Evolutionary conservation across 2,329 filamentous ascomycete genomes (phyloP).

Genomic region (Cercospora sp.): DNA sequence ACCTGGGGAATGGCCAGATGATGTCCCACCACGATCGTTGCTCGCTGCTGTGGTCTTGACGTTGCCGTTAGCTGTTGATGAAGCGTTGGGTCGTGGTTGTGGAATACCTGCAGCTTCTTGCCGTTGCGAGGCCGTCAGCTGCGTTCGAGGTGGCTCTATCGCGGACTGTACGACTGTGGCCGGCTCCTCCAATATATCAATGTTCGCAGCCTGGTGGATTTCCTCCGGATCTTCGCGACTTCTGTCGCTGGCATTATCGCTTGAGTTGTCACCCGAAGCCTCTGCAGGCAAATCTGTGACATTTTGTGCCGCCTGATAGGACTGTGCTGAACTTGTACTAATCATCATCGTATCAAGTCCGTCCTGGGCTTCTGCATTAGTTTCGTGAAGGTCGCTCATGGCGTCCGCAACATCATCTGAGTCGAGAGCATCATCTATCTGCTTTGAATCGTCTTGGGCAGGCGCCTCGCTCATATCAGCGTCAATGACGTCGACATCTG

Average conservation of each 20-base stretch:
- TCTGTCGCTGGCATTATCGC: not conserved
- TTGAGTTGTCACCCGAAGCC: not conserved
- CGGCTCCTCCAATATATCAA: not conserved
- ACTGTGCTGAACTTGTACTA: not conserved
- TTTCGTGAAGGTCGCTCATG: not conserved
- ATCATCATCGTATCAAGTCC: not conserved
- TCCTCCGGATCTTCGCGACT: not conserved
- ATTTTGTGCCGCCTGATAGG: not conserved
- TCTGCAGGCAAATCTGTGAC: not conserved
- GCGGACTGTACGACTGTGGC: not conserved
- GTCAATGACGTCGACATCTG: not conserved
- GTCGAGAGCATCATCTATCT: not conserved
- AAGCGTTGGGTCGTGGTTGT: slow-evolving; percentile 1
- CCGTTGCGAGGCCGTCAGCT: slow-evolving; percentile 5
- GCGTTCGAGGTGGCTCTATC: slow-evolving; percentile 2
- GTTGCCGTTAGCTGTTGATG: slow-evolving; percentile 10
- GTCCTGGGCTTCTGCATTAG: not conserved
- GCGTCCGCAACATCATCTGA: not conserved
- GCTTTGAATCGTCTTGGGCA: not conserved
- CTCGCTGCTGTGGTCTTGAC: slow-evolving; percentile 11
- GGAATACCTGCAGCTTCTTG: slow-evolving; percentile 13
- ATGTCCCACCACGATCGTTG: slow-evolving; percentile 13
- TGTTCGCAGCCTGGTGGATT: not conserved
- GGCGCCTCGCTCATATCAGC: not conserved
- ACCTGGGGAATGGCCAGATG: slow-evolving; percentile 12